Evolutionary conservation across 179 eudicot species (phyloP).

Genomic region (Drosera spatulata): DNA sequence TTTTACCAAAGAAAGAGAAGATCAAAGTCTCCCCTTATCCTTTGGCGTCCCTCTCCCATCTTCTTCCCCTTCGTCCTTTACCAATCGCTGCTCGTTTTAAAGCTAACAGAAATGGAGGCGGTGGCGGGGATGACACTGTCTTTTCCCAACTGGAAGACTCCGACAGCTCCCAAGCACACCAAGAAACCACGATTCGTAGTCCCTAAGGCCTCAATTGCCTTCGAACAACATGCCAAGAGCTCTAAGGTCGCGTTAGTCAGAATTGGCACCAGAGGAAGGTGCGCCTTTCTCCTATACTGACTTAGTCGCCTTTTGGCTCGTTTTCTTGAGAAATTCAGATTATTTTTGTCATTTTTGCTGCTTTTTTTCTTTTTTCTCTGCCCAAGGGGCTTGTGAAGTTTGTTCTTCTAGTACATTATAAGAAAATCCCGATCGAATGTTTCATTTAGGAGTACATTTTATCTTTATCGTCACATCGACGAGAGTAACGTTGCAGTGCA

Average conservation of each 20-base stretch:
- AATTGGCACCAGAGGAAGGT: conserved; percentile 97
- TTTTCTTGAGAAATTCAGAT: no score
- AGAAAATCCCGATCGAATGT: no score
- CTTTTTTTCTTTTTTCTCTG: no score
- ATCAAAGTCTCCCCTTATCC: background rate
- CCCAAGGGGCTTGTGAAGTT: no score
- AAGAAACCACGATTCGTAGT: conserved; percentile 15
- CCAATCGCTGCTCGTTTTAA: background rate
- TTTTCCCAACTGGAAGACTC: conserved; percentile 24
- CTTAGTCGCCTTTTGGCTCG: no score
- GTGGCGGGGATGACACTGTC: conserved; percentile 32
- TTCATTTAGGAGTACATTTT: no score
- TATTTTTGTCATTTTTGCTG: no score
- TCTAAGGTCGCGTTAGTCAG: conserved; percentile 58
- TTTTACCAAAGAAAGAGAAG: no score
- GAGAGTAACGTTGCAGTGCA: no score
- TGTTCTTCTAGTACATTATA: no score
- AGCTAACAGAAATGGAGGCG: conserved; percentile 37
- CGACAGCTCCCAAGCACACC: conserved; percentile 12
- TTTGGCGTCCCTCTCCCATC: conserved; percentile 1
- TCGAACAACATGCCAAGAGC: conserved; percentile 38
- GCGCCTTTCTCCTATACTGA: conserved; percentile 1
- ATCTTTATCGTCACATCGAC: no score
- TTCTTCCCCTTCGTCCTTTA: conserved; percentile 2
- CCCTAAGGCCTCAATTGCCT: conserved; percentile 52